Conservation (phyloP, 169 alveolate genomes). For the Amoebophrya sp. region DNA sequence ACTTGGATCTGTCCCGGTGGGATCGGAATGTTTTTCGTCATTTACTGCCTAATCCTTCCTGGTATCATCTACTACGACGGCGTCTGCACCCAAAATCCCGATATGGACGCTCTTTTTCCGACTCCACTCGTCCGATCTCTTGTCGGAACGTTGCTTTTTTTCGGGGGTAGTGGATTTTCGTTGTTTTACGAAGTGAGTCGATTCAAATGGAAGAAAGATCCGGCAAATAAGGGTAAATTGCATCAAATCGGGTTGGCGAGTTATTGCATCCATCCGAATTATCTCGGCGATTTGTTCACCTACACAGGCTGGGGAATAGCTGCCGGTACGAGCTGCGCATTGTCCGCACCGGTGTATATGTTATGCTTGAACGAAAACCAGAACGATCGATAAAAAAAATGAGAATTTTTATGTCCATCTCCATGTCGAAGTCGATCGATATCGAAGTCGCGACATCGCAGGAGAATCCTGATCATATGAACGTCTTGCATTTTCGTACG, state of each 20-base stretch:
- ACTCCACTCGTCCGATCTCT: not conserved
- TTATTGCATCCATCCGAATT: conserved; percentile 42
- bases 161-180: conserved; percentile 35
- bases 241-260: conserved; percentile 41
- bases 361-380: no score
- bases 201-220: conserved; percentile 40
- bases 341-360: conserved; percentile 29
- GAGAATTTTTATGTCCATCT: no score
- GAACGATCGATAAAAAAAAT: no score
- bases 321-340: conserved; percentile 36
- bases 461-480: no score
- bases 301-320: conserved; percentile 46
- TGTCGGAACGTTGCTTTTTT: not conserved
- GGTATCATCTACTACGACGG: not conserved
- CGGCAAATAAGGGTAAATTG: conserved; percentile 41
- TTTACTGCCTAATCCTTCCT: conserved; percentile 30
- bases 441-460: no score
- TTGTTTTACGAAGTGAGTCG: conserved; percentile 42
- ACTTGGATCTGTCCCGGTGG: conserved; percentile 39
- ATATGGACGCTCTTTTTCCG: not conserved
- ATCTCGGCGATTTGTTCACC: conserved; percentile 47
- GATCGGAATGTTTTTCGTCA: conserved; percentile 10
- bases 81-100: not conserved
- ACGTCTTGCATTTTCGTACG: no score
- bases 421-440: no score